Percentiles rank a stretch among this genome's conserved stretches.
These are phyloP conservation scores for Aspergillus ibericus DNA, from an alignment of 2,329 filamentous ascomycete species.

Conservation along the genomic window DNA sequence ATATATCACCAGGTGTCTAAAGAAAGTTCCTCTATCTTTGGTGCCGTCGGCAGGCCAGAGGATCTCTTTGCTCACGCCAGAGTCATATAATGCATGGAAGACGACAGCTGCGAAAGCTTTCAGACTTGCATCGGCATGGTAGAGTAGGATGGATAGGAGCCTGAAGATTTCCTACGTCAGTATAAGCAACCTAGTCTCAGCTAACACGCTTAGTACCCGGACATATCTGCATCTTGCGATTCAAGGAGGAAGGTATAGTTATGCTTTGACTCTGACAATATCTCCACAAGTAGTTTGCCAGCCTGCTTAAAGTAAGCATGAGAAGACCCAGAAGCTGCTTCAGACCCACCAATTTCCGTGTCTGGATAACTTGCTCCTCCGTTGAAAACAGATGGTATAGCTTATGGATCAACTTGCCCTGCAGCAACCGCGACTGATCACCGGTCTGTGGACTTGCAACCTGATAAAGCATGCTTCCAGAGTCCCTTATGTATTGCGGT, in stretches of 20 bases:
- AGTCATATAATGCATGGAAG: slow-evolving; percentile 15
- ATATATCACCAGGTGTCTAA: slow-evolving; percentile 1
- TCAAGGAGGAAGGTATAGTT: slow-evolving; percentile 2
- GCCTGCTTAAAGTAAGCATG: slow-evolving; percentile 20
- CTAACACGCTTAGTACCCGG: background rate
- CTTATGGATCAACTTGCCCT: slow-evolving; percentile 2
- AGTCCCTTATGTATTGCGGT: background rate
- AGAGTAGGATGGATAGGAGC: slow-evolving; percentile 9
- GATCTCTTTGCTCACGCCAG: background rate
- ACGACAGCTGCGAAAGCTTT: slow-evolving; percentile 23
- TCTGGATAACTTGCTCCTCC: background rate
- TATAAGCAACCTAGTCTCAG: background rate
- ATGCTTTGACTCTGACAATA: slow-evolving; percentile 15
- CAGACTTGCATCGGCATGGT: slow-evolving; percentile 16
- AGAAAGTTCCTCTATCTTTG: slow-evolving; percentile 2
- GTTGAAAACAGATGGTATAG: slow-evolving; percentile 12
- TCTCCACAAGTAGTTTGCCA: slow-evolving; percentile 26
- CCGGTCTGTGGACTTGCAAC: background rate
- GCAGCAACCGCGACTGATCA: background rate
- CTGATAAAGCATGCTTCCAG: background rate
- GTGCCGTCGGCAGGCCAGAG: slow-evolving; percentile 11
- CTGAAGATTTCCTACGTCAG: background rate
- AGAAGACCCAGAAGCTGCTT: background rate
- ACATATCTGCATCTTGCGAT: background rate
- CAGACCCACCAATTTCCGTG: slow-evolving; percentile 22